These are phyloP conservation scores for Spathaspora arborariae DNA, from an alignment of 805 yeast species.

Conservation along the genomic window DNA sequence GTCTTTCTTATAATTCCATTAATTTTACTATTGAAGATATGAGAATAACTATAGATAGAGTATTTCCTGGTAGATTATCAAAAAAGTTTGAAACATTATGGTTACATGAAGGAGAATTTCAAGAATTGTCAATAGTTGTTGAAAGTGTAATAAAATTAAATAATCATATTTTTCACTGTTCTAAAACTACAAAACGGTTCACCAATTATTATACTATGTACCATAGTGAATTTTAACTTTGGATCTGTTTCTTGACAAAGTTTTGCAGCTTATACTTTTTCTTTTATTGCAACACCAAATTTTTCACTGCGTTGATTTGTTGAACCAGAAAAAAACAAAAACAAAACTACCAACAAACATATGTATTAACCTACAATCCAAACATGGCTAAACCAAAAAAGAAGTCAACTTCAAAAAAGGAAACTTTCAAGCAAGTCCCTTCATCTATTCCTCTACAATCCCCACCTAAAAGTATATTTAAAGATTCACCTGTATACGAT, in stretches of 20 bases:
- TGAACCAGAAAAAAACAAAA: not conserved
- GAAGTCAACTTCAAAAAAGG: constrained; percentile 1
- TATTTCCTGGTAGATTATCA: not conserved
- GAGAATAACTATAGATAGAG: not conserved
- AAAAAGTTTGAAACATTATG: not conserved
- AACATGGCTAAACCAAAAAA: constrained; percentile 6
- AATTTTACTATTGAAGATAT: not conserved
- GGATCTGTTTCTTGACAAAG: too few relatives aligned
- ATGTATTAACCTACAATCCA: not conserved
- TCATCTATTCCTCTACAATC: not conserved
- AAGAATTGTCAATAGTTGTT: not conserved
- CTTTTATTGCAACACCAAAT: not conserved
- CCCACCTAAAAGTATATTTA: constrained; percentile 6
- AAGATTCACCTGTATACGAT: constrained; percentile 65
- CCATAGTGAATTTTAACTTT: too few relatives aligned
- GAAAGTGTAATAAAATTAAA: not conserved
- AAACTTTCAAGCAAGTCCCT: not conserved
- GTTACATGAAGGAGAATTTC: not conserved
- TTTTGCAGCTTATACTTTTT: not conserved
- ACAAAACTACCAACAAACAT: not conserved
- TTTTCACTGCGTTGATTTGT: too few relatives aligned
- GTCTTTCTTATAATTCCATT: not conserved
- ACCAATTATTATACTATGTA: too few relatives aligned
- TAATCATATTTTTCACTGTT: not conserved
- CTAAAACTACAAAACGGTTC: not conserved